These are phyloP conservation scores for Cercospora beticola DNA, from an alignment of 2,329 filamentous ascomycete genomes.

Conservation along the genomic window DNA sequence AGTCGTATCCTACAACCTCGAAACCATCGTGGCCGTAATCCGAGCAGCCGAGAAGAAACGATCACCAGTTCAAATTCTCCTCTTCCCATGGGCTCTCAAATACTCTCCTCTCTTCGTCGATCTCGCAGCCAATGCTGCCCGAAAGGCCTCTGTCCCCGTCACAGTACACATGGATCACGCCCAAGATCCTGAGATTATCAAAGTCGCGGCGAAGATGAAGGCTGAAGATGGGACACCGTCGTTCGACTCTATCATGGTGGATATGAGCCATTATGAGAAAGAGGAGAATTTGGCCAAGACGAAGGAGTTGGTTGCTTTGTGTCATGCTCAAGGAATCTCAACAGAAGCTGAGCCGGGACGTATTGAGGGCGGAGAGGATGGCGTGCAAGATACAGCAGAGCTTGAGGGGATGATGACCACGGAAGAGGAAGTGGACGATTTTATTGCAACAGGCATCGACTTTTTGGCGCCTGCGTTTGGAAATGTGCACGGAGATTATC, in stretches of 20 bases:
- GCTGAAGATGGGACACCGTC: slow-evolving; percentile 44
- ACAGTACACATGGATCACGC: slow-evolving; percentile 52
- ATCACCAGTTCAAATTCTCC: slow-evolving; percentile 68
- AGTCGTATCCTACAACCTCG: slow-evolving; percentile 52
- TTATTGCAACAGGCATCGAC: slow-evolving; percentile 69
- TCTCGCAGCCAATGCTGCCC: slow-evolving; percentile 47
- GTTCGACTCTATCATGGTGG: slow-evolving; percentile 74
- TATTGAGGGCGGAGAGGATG: slow-evolving; percentile 73
- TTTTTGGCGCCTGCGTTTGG: slow-evolving; percentile 74
- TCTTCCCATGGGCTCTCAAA: slow-evolving; percentile 72
- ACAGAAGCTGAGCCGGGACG: slow-evolving; percentile 70
- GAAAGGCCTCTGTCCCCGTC: slow-evolving; percentile 44
- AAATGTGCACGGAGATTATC: slow-evolving; percentile 75
- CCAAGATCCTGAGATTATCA: slow-evolving; percentile 43
- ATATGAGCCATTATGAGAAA: slow-evolving; percentile 72
- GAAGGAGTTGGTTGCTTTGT: slow-evolving; percentile 61
- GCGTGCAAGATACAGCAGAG: slow-evolving; percentile 63
- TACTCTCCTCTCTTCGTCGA: slow-evolving; percentile 58
- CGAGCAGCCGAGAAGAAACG: slow-evolving; percentile 66
- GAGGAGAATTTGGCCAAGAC: slow-evolving; percentile 68
- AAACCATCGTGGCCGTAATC: slow-evolving; percentile 68
- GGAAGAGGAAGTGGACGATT: slow-evolving; percentile 67
- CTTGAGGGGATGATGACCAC: slow-evolving; percentile 65
- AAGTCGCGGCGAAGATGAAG: slow-evolving; percentile 28
- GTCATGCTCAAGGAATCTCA: slow-evolving; percentile 64